Evolutionary conservation across 148 eudicot genomes (phyloP).

Genomic region (Amaranthus cruentus): DNA sequence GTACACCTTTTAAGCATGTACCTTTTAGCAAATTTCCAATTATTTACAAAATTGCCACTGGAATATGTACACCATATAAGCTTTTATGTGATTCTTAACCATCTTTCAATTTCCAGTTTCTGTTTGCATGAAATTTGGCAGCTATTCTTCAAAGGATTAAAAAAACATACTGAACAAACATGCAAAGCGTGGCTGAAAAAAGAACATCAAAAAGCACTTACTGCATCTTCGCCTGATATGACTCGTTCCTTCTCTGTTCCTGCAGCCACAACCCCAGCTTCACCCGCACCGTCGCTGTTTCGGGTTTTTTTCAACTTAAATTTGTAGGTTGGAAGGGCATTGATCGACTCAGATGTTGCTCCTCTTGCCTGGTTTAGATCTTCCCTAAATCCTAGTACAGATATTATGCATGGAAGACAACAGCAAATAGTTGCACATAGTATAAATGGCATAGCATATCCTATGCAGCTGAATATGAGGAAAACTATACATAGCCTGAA

Average conservation of each 20-base stretch:
- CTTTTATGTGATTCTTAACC: not conserved
- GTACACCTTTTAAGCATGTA: not conserved
- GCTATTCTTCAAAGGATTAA: not conserved
- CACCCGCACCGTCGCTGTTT: slow-evolving; percentile 36
- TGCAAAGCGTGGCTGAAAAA: not conserved
- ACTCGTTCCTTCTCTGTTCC: slow-evolving; percentile 86
- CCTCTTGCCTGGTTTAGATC: slow-evolving; percentile 76
- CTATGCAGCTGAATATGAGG: slow-evolving; percentile 84
- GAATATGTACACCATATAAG: not conserved
- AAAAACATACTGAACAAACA: not conserved
- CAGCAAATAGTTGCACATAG: slow-evolving; percentile 94
- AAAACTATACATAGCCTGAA: slow-evolving; percentile 86
- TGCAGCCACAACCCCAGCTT: slow-evolving; percentile 70
- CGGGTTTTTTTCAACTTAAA: slow-evolving; percentile 68
- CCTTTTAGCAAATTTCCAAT: not conserved
- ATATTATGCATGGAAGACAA: slow-evolving; percentile 91
- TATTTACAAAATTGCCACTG: not conserved
- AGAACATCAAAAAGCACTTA: slow-evolving; percentile 33
- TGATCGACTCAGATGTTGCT: slow-evolving; percentile 80
- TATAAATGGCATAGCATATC: slow-evolving; percentile 95
- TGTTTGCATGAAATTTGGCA: not conserved
- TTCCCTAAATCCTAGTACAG: slow-evolving; percentile 81
- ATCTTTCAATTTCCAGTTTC: not conserved
- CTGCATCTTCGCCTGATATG: slow-evolving; percentile 93
- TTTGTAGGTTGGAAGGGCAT: slow-evolving; percentile 78